A percentile compares a stretch with the other conserved stretches of the same genome.
Conservation (phyloP, 129 eudicot species). For the Apium graveolens region DNA sequence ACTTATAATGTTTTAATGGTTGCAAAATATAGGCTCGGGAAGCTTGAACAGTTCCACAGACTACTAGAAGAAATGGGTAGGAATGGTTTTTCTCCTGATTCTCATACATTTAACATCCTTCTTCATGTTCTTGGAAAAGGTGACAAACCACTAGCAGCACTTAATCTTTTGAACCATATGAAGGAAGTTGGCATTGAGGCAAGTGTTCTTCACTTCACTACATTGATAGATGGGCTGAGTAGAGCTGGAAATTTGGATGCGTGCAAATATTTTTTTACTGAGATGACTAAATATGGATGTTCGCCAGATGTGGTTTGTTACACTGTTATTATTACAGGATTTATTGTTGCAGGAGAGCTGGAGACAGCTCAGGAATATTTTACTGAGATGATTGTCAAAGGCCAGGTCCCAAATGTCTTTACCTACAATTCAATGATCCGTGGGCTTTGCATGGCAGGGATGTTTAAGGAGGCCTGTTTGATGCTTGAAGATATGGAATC, state of each 20-base stretch:
- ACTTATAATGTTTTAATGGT: slow-evolving; percentile 74
- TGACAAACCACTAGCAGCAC: slow-evolving; percentile 66
- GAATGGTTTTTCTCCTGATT: slow-evolving; percentile 69
- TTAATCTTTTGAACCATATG: slow-evolving; percentile 71
- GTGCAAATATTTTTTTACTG: slow-evolving; percentile 58
- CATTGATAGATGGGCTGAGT: slow-evolving; percentile 77
- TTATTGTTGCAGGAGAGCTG: slow-evolving; percentile 51
- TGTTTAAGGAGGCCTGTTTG: slow-evolving; percentile 61
- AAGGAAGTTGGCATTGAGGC: slow-evolving; percentile 68
- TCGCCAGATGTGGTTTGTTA: slow-evolving; percentile 78
- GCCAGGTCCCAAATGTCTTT: slow-evolving; percentile 80
- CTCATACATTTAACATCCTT: slow-evolving; percentile 72
- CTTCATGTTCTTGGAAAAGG: slow-evolving; percentile 79
- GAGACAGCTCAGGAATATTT: slow-evolving; percentile 65
- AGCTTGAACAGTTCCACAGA: slow-evolving; percentile 56
- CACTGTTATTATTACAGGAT: slow-evolving; percentile 80
- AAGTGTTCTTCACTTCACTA: slow-evolving; percentile 72
- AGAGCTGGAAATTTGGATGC: slow-evolving; percentile 74
- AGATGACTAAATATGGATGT: slow-evolving; percentile 58
- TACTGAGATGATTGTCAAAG: slow-evolving; percentile 51
- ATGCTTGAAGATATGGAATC: slow-evolving; percentile 91
- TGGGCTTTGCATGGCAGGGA: slow-evolving; percentile 71
- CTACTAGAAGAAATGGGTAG: slow-evolving; percentile 73
- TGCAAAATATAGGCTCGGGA: slow-evolving; percentile 64
- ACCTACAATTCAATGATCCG: slow-evolving; percentile 92